A percentile compares a stretch with the other conserved stretches of the same genome.
phyloP scores from a whole-genome alignment of 495 filamentous ascomycete species.

The Chaetomium fimeti region DNA sequence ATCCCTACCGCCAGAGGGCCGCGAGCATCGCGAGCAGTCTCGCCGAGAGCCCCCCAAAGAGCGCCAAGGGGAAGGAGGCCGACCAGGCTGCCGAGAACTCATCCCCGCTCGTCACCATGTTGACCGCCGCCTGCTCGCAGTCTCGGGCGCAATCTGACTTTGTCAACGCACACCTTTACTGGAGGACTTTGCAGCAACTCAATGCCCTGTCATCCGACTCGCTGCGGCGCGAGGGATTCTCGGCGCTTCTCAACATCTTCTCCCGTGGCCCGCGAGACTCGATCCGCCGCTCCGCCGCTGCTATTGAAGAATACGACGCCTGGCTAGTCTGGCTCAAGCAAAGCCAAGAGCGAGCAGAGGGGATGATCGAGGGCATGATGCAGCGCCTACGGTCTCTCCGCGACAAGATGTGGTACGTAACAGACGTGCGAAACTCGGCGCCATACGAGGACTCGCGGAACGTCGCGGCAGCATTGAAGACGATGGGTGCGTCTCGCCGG shows the following conservation, averaged over 20 bases:
- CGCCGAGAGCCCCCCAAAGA: slow-evolving; percentile 35
- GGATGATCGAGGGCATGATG: slow-evolving; percentile 65
- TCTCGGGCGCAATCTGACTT: slow-evolving; percentile 68
- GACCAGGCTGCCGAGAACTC: slow-evolving; percentile 36
- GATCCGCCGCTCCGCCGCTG: slow-evolving; percentile 61
- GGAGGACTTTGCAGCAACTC: slow-evolving; percentile 64
- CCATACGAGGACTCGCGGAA: slow-evolving; percentile 86
- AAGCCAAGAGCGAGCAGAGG: slow-evolving; percentile 67
- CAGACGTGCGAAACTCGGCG: slow-evolving; percentile 89
- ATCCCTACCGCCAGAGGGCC: slow-evolving; percentile 53
- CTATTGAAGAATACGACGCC: slow-evolving; percentile 70
- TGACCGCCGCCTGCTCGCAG: slow-evolving; percentile 64
- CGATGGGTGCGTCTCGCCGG: slow-evolving; percentile 71
- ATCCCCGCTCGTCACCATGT: slow-evolving; percentile 62
- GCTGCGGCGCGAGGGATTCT: slow-evolving; percentile 62
- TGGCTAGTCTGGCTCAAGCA: slow-evolving; percentile 75
- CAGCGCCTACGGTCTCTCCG: slow-evolving; percentile 64
- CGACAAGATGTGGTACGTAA: slow-evolving; percentile 99
- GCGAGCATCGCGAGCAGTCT: slow-evolving; percentile 36
- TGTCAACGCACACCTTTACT: slow-evolving; percentile 67
- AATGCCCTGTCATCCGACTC: slow-evolving; percentile 61
- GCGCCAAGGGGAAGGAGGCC: slow-evolving; percentile 36
- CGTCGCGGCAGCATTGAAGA: slow-evolving; percentile 81
- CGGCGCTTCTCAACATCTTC: slow-evolving; percentile 67
- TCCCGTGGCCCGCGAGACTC: slow-evolving; percentile 66